These are phyloP conservation scores for Aspergillus kassunensis DNA, from an alignment of 495 filamentous ascomycete species.

Conservation along the genomic window DNA sequence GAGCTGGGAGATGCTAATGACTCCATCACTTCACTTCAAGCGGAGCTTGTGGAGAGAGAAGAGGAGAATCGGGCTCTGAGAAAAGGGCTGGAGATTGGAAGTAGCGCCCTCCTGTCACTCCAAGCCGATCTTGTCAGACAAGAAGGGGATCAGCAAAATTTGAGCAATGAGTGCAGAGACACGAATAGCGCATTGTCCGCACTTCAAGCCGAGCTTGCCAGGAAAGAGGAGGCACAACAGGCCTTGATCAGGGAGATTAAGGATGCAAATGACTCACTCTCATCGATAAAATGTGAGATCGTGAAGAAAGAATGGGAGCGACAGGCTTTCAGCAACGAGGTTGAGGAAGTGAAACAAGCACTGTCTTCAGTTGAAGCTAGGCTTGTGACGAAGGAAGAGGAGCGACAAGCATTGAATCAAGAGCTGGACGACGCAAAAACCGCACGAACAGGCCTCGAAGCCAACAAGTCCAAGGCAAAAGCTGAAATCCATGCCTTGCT, in stretches of 20 bases:
- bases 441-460: conserved; percentile 18
- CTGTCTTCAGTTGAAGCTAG: too few species aligned
- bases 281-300: background rate
- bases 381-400: conserved; percentile 17
- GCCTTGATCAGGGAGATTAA: background rate
- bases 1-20: conserved; percentile 10
- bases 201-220: background rate
- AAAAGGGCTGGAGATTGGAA: conserved; percentile 2
- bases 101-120: conserved; percentile 1
- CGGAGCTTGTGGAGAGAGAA: conserved; percentile 7
- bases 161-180: conserved; percentile 11
- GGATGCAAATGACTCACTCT: conserved; percentile 11
- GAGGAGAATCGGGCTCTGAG: conserved; percentile 13
- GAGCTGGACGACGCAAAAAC: conserved; percentile 15
- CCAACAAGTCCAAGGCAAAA: conserved; percentile 21
- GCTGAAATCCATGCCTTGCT: conserved; percentile 23
- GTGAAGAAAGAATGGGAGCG: background rate
- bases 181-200: conserved; percentile 5
- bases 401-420: conserved; percentile 9
- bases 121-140: conserved; percentile 5
- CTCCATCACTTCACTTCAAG: background rate
- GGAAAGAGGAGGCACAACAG: background rate
- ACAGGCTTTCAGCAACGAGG: background rate
- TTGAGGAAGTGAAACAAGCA: background rate
- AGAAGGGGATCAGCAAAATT: conserved; percentile 11